Evolutionary conservation across 306 rosid genomes (phyloP), one percentile per base, ranked within the genome.

Genomic region (Prunus fruticosa): DNA sequence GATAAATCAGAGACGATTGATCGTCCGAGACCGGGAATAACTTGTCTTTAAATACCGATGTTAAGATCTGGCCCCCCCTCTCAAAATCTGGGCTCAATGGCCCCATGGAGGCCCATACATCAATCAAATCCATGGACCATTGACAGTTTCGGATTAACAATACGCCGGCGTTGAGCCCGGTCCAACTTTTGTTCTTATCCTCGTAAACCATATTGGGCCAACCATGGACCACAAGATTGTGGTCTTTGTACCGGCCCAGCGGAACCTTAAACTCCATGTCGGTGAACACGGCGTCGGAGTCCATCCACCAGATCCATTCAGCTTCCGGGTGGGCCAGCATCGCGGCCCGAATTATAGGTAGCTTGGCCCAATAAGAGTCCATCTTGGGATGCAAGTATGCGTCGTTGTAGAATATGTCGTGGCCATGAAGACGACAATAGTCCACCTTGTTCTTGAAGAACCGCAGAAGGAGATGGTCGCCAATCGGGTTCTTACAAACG

Each of bases 231-330:
- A 83, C 72, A 0, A 77, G 49, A 18, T 64, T 77, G 57, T 83
- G 85, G 60, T 64, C 58, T 65, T 28, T 53, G 63, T 88, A 87
- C 32, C 52, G 49, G 19, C 47, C 71, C 69, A 83, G 15, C 0
- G 85, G 85, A 43, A 82, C 51, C 82, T 64, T 69, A 49, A 66
- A 88, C 64, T 82, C 88, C 83, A 85, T 85, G 74, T 84, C 85
- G 3, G 81, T 89, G 69, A 83, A 79, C 16, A 71, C n/a, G 0
- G 88, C 85, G 13, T 89, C 88, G 0, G 78, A 71, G 47, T 89
- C 93, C 23, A 89, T 50, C 89, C 93, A 89, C 86, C 86, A 87
- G 50, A 83, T 80, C 90, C 88, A 89, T 52, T 89, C 85, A 0
- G 27, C 73, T 2, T 84, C 90, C 0, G 89, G 89, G 22, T 87